Percentiles rank a stretch among this genome's conserved stretches.
phyloP scores from a whole-genome alignment of 495 filamentous ascomycete species.

The Clavariopsis aquatica region DNA sequence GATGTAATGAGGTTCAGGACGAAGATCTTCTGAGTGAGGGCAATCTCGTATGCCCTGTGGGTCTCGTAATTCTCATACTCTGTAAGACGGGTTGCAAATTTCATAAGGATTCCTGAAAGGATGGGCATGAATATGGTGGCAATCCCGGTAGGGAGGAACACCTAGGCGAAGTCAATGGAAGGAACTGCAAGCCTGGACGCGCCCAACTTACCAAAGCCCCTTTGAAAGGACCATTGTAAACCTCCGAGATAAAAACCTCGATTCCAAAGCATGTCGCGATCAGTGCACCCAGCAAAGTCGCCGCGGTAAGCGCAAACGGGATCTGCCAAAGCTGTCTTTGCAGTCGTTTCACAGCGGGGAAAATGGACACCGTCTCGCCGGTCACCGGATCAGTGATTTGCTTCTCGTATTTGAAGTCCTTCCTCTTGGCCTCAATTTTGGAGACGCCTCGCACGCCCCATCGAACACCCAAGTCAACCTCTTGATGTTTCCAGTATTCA shows the following conservation, averaged over 20 bases:
- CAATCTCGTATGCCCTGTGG: conserved; percentile 70
- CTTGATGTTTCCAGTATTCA: conserved; percentile 96
- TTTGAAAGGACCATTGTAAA: conserved; percentile 91
- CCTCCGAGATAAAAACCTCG: conserved; percentile 92
- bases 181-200: not conserved
- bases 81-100: conserved; percentile 75
- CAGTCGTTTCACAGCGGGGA: conserved; percentile 75
- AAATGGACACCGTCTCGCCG: conserved; percentile 76
- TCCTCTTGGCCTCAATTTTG: conserved; percentile 71
- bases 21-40: conserved; percentile 87
- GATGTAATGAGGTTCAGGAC: conserved; percentile 97
- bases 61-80: conserved; percentile 94
- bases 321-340: conserved; percentile 79
- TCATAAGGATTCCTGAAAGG: conserved; percentile 72
- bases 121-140: conserved; percentile 80
- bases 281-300: conserved; percentile 69
- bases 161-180: conserved; percentile 50
- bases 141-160: conserved; percentile 84
- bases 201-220: conserved; percentile 65
- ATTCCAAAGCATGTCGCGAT: conserved; percentile 90
- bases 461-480: conserved; percentile 82
- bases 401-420: conserved; percentile 76
- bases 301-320: conserved; percentile 79
- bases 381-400: conserved; percentile 78
- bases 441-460: conserved; percentile 92